Base-by-base conservation (phyloP, 2,329 filamentous ascomycete species). In the Pyrenophora seminiperda region DNA sequence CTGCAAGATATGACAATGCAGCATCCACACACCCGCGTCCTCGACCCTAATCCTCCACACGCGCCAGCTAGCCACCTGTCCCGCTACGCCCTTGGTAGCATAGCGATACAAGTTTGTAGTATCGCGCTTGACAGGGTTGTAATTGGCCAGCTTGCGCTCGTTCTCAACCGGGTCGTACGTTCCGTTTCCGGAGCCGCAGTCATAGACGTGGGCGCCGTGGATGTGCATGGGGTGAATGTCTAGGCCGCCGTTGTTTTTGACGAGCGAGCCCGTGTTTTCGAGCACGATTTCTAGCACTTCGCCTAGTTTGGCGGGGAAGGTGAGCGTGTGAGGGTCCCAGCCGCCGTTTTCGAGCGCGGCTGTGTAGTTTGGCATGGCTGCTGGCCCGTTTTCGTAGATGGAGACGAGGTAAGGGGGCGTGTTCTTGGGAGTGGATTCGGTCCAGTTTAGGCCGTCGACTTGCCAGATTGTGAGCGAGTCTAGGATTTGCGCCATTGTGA, bases 21-120 rank as follows among this genome's bases (percentile, higher is more conserved):
- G 73, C 81, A 85, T 81, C 82, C 82, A 86, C 3, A 81, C 81
- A 0, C 83, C 83, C 0, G 79, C 67, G 47, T 79, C 69, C 17
- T 57, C 30, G 2, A 85, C 78, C 3, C 81, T 73, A 1, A 86
- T 67, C 7, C 84, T 73, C 84, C 83, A 87, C 0, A 77, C 83
- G 15, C 84, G 73, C 84, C 84, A 88, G 0, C 84, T 83, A 0
- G 76, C 73, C 2, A 75, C 75, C 5, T 73, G 63, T 3, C 76
- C 70, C 0, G 76, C 65, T 2, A 55, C 56, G 0, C 75, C 77
- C 18, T 73, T 74, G 3, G 68, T 56, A 0, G 66, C 68, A 55
- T 86, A 87, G 2, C 79, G 70, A 55, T 84, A 83, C 3, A 87
- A 70, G 55, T 83, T 77, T 1, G 81, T 84, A 0, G 77, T 79